phyloP scores from a whole-genome alignment of 306 rosid species.

The Phaseolus lunatus region DNA sequence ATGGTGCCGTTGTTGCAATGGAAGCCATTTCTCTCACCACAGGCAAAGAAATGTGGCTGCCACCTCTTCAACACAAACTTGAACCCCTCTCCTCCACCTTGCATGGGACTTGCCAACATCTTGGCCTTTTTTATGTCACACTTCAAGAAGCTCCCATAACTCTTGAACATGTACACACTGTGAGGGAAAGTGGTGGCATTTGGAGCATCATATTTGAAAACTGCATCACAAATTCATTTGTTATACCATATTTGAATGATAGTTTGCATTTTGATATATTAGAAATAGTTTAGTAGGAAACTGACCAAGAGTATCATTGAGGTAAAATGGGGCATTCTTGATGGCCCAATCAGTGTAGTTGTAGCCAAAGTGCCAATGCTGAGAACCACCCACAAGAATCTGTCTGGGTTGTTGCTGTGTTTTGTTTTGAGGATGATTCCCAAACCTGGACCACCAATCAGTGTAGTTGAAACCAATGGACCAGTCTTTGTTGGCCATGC shows the following conservation, averaged over 20 bases:
- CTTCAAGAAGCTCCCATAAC: conserved; percentile 51
- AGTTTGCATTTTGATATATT: no score
- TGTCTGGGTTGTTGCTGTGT: conserved; percentile 40
- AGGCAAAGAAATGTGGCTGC: conserved; percentile 70
- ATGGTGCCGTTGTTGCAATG: conserved; percentile 73
- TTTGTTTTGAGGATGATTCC: conserved; percentile 40
- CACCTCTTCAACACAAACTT: conserved; percentile 56
- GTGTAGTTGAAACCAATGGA: conserved; percentile 51
- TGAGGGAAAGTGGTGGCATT: conserved; percentile 56
- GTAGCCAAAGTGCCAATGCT: conserved; percentile 53
- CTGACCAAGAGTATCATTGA: conserved; percentile 68
- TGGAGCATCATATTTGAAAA: conserved; percentile 79
- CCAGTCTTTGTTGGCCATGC: conserved; percentile 58
- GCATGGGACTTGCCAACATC: conserved; percentile 49
- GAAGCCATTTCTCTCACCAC: conserved; percentile 63
- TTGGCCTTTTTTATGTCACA: conserved; percentile 61
- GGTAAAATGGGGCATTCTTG: conserved; percentile 51
- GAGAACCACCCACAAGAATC: conserved; percentile 65
- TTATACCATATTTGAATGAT: neutral
- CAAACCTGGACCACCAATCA: conserved; percentile 50
- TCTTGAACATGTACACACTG: conserved; percentile 64
- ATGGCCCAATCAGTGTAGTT: conserved; percentile 56
- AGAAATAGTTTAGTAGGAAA: neutral
- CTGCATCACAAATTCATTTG: conserved; percentile 37
- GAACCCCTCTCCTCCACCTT: conserved; percentile 70